Evolutionary conservation across 208 protist genomes (phyloP).

Genomic region (Endotrypanum monterogeii): DNA sequence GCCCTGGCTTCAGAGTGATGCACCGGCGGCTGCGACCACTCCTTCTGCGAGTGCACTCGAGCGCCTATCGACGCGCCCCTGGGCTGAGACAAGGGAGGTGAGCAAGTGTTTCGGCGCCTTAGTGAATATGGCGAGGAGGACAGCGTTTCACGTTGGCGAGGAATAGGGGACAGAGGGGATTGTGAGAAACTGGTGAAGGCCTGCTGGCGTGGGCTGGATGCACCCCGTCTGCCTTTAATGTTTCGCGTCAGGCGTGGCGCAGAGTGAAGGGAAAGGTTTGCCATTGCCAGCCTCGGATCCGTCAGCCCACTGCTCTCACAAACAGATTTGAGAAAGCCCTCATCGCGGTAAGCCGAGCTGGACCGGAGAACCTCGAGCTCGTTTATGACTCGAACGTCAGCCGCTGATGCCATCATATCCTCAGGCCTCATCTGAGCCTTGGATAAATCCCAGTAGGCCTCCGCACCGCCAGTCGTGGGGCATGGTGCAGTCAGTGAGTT

Average conservation of each 20-base stretch:
- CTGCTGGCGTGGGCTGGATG: background rate
- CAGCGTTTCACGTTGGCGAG: conserved; percentile 1
- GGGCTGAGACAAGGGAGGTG: background rate
- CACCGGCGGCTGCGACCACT: conserved; percentile 19
- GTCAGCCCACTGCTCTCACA: conserved; percentile 17
- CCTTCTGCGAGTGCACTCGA: conserved; percentile 15
- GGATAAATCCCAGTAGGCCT: conserved; percentile 9
- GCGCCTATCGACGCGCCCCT: background rate
- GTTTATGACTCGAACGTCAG: conserved; percentile 63
- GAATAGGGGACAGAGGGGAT: conserved; percentile 26
- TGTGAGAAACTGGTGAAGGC: background rate
- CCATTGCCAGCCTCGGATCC: conserved; percentile 23
- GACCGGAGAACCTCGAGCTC: conserved; percentile 73
- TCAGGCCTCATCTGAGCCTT: conserved; percentile 15
- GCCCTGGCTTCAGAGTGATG: background rate
- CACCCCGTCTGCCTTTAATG: background rate
- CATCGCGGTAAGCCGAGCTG: conserved; percentile 42
- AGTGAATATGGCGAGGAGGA: conserved; percentile 25
- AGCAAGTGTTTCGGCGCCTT: conserved; percentile 3
- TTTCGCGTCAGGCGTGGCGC: conserved; percentile 23
- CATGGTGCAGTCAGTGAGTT: background rate
- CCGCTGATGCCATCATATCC: conserved; percentile 48
- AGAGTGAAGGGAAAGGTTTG: conserved; percentile 34
- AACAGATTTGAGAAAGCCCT: conserved; percentile 25
- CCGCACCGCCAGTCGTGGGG: background rate